Percentiles rank a stretch among this genome's conserved stretches.
Evolutionary conservation across 768 basidiomycete species (phyloP).

Genomic region (Chalciporus pseudorubinellus): DNA sequence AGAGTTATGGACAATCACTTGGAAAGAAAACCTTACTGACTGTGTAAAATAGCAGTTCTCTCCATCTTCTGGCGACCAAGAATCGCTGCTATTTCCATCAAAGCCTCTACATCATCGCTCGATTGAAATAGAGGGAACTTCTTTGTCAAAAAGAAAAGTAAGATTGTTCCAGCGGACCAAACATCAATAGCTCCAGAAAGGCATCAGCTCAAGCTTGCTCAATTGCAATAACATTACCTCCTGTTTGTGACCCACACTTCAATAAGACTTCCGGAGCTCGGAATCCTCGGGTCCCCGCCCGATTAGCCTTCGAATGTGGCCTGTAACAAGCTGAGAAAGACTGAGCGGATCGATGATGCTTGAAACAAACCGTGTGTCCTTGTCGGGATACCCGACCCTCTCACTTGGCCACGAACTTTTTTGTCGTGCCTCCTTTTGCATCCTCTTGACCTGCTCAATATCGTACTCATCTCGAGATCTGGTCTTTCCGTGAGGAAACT

Average conservation of each 20-base stretch:
- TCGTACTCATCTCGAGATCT: conserved; percentile 44
- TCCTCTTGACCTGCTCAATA: conserved; percentile 48
- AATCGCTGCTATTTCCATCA: conserved; percentile 91
- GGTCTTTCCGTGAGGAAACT: conserved; percentile 69
- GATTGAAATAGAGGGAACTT: conserved; percentile 96
- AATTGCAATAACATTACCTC: conserved; percentile 54
- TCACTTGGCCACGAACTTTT: conserved; percentile 57
- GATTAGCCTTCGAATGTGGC: conserved; percentile 86
- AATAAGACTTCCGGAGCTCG: conserved; percentile 94
- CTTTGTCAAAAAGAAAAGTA: conserved; percentile 86
- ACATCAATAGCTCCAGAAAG: conserved; percentile 79
- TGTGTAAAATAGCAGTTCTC: conserved; percentile 81
- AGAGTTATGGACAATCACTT: conserved; percentile 3
- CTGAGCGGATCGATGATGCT: neutral
- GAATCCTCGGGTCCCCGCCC: conserved; percentile 96
- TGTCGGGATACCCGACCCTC: conserved; percentile 72
- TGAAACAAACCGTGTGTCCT: conserved; percentile 61
- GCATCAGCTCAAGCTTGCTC: conserved; percentile 9
- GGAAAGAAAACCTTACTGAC: conserved; percentile 44
- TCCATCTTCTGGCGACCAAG: conserved; percentile 85
- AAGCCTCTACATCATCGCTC: conserved; percentile 89
- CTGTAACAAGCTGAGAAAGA: conserved; percentile 34
- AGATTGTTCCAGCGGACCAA: conserved; percentile 91
- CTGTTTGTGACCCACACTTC: conserved; percentile 91
- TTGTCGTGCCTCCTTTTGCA: conserved; percentile 58